Evolutionary conservation across 1,284 basidiomycete species (phyloP), one percentile per base, ranked within the genome.

Genomic region (Agroathelia rolfsii): DNA sequence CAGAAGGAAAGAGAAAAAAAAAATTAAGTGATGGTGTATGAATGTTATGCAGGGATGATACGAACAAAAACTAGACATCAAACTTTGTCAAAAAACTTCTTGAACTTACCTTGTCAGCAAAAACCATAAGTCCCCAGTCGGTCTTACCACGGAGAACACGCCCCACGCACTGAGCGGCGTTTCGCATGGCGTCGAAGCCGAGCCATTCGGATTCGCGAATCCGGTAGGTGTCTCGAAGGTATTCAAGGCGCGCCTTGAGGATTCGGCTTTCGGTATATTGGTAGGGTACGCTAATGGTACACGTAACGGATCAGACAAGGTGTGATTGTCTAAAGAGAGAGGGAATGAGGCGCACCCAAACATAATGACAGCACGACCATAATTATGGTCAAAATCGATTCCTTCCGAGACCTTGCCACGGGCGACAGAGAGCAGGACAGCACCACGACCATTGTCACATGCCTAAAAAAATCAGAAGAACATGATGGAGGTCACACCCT

Each of bases 361-460:
- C 95, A 99, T 98, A 56, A 99, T 90, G 50, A 99, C 95, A 44
- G 95, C 95, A 35, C 95, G 76, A 5, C 95, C 95, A 53, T 99
- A 99, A 53, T 96, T 94, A 57, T 99, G 95, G 56, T 99, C 95
- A 51, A 99, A 99, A 76, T 99, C 95, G 52, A 99, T 99, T 5
- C 95, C 95, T 61, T 99, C 95, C 0, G 95, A 98, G 0, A 99
- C 95, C 58, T 99, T 99, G 5, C 95, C 95, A 67, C 95, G 78
- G 13, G 95, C 95, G 27, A 99, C 95, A 14, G 94, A 97, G 14
- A 99, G 68, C 24, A 99, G 64, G 24, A 98, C 93, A 5, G 95
- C 95, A 0, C 95, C 95, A 34, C 95, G 78, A 14, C 95, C 95
- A 52, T 99, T 99, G 59, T 98, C 93, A 55, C 95, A 99, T 17